Evolutionary conservation across 805 yeast genomes (phyloP).

Genomic region (Candida methanosorbosa): DNA sequence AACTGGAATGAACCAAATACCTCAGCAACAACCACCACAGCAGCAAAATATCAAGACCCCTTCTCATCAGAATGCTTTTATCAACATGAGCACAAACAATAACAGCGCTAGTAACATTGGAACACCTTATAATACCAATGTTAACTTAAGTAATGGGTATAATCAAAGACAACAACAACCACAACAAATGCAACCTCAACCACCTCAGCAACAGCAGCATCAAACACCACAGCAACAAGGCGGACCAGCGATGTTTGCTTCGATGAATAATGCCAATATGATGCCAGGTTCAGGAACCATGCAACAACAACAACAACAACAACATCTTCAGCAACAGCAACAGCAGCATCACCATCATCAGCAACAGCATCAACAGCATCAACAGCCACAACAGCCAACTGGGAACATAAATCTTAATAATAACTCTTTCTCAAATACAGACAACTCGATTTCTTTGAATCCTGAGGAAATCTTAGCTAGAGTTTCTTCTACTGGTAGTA

Average conservation of each 20-base stretch:
- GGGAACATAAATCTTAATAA: too few relatives aligned
- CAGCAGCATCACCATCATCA: constrained; percentile 1
- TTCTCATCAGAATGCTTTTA: too few relatives aligned
- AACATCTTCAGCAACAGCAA: constrained; percentile 4
- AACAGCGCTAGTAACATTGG: too few relatives aligned
- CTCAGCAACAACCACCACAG: constrained; percentile 8
- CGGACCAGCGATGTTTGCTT: constrained; percentile 1
- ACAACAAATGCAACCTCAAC: constrained; percentile 10
- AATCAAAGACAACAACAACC: constrained; percentile 1
- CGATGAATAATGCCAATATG: not conserved
- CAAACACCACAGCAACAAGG: constrained; percentile 4
- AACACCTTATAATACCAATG: too few relatives aligned
- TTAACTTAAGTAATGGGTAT: too few relatives aligned
- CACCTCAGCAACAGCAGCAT: constrained; percentile 10
- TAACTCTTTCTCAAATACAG: too few relatives aligned
- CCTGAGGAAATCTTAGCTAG: constrained; percentile 27
- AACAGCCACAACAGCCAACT: not conserved
- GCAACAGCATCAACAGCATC: constrained; percentile 1
- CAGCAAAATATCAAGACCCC: too few relatives aligned
- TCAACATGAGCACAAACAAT: too few relatives aligned
- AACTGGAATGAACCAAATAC: constrained; percentile 1
- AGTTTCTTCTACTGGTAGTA: constrained; percentile 5
- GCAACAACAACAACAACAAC: constrained; percentile 7
- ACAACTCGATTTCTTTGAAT: constrained; percentile 8
- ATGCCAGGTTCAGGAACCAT: constrained; percentile 13